Percentiles rank a stretch among this genome's conserved stretches.
phyloP scores from a whole-genome alignment of 2,329 filamentous ascomycete genomes.

The Xylariaceae sp. region DNA sequence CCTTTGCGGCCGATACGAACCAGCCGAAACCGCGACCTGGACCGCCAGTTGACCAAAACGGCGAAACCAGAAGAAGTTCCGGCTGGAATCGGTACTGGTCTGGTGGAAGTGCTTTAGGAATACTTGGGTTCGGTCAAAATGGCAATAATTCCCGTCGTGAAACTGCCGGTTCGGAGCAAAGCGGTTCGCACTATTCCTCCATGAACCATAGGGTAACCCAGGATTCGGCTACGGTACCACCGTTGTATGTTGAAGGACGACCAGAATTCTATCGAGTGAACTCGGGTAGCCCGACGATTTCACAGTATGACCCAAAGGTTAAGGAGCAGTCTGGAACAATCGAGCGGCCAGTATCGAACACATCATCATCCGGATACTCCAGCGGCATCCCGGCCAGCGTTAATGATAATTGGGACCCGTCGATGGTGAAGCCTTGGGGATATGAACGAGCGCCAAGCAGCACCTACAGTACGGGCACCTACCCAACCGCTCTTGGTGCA shows the following conservation, averaged over 20 bases:
- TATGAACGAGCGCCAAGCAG: constrained; percentile 55
- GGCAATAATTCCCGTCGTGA: constrained; percentile 45
- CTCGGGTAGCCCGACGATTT: constrained; percentile 70
- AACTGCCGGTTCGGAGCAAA: constrained; percentile 58
- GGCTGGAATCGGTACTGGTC: constrained; percentile 81
- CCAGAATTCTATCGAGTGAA: constrained; percentile 67
- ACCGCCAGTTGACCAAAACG: constrained; percentile 41
- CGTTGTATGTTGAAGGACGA: constrained; percentile 66
- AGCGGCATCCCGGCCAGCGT: constrained; percentile 69
- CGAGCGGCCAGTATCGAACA: constrained; percentile 57
- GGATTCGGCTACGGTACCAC: constrained; percentile 71
- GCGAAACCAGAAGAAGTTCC: constrained; percentile 62
- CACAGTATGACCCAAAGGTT: constrained; percentile 57
- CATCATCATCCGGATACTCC: constrained; percentile 60
- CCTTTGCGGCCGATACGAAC: constrained; percentile 26
- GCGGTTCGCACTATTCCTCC: constrained; percentile 57
- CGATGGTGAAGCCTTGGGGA: constrained; percentile 50
- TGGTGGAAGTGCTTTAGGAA: constrained; percentile 69
- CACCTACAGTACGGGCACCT: constrained; percentile 51
- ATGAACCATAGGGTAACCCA: constrained; percentile 55
- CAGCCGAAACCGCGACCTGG: constrained; percentile 40
- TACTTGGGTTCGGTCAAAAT: constrained; percentile 60
- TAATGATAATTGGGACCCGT: constrained; percentile 58
- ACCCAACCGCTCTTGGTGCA: constrained; percentile 45
- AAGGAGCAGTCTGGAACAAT: constrained; percentile 65